Base-by-base conservation (phyloP, 2,329 filamentous ascomycete species). In the Aspergillus luchuensis region DNA sequence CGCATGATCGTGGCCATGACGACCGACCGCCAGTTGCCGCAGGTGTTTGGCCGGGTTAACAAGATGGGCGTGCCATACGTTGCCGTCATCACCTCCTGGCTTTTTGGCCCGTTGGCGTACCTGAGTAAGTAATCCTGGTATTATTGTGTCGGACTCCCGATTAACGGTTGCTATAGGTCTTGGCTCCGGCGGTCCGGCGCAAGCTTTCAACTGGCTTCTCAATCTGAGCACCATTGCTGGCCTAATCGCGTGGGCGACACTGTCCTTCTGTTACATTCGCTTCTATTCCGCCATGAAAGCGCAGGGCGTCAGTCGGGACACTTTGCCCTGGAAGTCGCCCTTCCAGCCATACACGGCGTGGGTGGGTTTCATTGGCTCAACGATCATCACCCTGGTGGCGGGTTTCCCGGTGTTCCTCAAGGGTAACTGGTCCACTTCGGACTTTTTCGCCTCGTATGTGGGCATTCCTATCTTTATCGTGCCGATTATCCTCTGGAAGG, bases 271-370 rank as follows among this genome's bases (percentile, higher is more conserved):
- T 43, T 85, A 83, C 69, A 71, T 85, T 8, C 80, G 81, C 8
- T 87, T 87, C 76, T 77, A 77, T 62, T 81, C 81, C 25, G 81
- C 78, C 1, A 72, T 73, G 60, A 67, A 70, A 11, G 71, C 67
- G 2, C 81, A 83, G 51, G 72, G 73, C 2, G 64, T 82, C 17
- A 63, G 61, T 28, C 70, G 71, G 2, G 65, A 68, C 39, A 59
- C 77, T 7, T 71, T 85, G 3, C 82, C 84, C 0, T 86, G 83
- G 69, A 63, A 77, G 25, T 81, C 78, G 13, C 72, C 73, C 3
- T 67, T 85, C 5, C 84, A 86, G 66, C 84, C 89, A 1, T 91
- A 88, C 71, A 84, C 84, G 1, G 83, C 87, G 0, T 91, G 83
- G 74, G 74, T 82, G 33, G 80, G 83, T 13, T 83, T 91, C 1